phyloP scores from a whole-genome alignment of 345 rosid genomes.

The Lepidium africanum region DNA sequence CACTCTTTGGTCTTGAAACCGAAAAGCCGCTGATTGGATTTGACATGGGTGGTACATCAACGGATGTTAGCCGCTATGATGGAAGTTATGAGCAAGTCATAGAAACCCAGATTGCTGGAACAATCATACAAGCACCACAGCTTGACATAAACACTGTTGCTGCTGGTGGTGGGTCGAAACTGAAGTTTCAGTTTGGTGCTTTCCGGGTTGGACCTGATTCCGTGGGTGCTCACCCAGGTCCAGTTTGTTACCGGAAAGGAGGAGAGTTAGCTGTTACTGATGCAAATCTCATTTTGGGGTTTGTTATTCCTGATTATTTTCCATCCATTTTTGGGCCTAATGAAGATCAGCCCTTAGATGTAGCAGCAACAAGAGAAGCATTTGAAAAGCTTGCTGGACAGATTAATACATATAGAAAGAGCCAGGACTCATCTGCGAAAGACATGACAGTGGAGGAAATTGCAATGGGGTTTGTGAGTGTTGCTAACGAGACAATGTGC shows the following conservation, averaged over 20 bases:
- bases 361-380: conserved; percentile 63
- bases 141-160: conserved; percentile 97
- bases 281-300: conserved; percentile 86
- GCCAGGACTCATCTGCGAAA: conserved; percentile 61
- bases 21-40: conserved; percentile 93
- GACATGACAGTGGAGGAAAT: conserved; percentile 87
- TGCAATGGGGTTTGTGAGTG: conserved; percentile 86
- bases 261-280: conserved; percentile 92
- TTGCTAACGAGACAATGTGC: conserved; percentile 98
- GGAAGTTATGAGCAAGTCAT: conserved; percentile 94
- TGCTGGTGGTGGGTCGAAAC: conserved; percentile 96
- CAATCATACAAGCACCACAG: conserved; percentile 96
- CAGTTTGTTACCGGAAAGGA: conserved; percentile 91
- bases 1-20: conserved; percentile 85
- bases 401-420: conserved; percentile 70
- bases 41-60: conserved; percentile 99
- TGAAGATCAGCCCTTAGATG: conserved; percentile 78
- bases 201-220: conserved; percentile 94
- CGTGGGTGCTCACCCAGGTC: conserved; percentile 98
- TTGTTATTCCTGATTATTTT: conserved; percentile 84
- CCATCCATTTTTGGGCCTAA: conserved; percentile 89
- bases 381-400: conserved; percentile 67
- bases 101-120: conserved; percentile 97
- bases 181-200: conserved; percentile 90
- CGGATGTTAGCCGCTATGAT: conserved; percentile 96